phyloP scores from a whole-genome alignment of 1,139 yeast species.

The Yamadazyma siamensis region DNA sequence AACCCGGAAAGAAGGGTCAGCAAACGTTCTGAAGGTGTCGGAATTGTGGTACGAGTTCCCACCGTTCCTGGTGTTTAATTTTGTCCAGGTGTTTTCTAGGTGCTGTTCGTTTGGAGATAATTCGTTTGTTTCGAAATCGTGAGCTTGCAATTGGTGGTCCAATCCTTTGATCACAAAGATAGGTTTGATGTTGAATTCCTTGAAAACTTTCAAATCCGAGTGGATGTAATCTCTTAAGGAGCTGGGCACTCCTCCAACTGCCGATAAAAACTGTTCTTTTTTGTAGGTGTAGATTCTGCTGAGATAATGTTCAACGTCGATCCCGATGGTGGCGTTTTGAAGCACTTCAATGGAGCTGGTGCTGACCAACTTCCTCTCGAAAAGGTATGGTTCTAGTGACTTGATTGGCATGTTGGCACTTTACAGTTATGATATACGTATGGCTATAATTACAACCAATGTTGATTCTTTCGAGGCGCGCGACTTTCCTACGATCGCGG shows the following conservation, averaged over 20 bases:
- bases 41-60: constrained; percentile 24
- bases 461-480: no score
- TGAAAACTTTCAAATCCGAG: constrained; percentile 60
- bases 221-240: constrained; percentile 57
- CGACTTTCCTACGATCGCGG: no score
- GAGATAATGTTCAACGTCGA: constrained; percentile 79
- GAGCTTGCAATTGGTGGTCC: constrained; percentile 32
- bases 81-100: constrained; percentile 46
- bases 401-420: constrained; percentile 53
- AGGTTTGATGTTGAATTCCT: constrained; percentile 65
- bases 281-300: constrained; percentile 59
- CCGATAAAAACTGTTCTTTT: constrained; percentile 71
- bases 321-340: constrained; percentile 71
- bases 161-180: constrained; percentile 71
- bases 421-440: no score
- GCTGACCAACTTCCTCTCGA: constrained; percentile 65
- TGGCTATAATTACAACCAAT: no score
- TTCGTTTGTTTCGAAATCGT: constrained; percentile 33
- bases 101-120: constrained; percentile 46
- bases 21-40: constrained; percentile 47
- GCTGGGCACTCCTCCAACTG: constrained; percentile 80
- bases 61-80: constrained; percentile 23
- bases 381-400: constrained; percentile 67
- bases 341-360: constrained; percentile 64
- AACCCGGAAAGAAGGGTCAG: no score